Conservation (phyloP, 768 basidiomycete species). For the Serendipita vermifera region DNA sequence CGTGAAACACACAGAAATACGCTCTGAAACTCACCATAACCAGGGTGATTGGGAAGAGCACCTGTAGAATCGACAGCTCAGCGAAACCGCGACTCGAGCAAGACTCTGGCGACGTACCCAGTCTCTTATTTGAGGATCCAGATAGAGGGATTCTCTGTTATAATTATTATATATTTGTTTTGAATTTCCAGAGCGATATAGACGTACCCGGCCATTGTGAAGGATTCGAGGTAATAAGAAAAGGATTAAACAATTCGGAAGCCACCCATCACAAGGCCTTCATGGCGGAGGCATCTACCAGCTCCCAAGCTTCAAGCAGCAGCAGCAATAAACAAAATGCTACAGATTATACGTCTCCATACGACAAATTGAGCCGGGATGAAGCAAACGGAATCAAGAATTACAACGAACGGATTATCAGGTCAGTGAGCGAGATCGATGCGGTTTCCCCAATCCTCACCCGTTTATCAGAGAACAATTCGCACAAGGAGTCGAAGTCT, state of each 20-base stretch:
- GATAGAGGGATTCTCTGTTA: constrained; percentile 48
- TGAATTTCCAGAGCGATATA: no score
- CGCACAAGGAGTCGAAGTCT: not conserved
- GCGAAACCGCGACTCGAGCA: not conserved
- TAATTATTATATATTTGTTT: no score
- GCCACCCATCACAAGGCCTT: constrained; percentile 2
- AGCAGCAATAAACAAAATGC: no score
- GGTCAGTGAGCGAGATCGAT: no score
- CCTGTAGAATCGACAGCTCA: constrained; percentile 16
- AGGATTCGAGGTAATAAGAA: no score
- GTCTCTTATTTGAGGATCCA: constrained; percentile 92
- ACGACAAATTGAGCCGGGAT: not conserved
- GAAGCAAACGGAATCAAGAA: not conserved
- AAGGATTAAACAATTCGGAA: no score
- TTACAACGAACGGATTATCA: not conserved
- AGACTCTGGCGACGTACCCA: constrained; percentile 34
- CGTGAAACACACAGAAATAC: not conserved
- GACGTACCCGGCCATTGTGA: no score
- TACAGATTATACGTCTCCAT: not conserved
- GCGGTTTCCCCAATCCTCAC: no score
- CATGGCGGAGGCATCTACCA: no score
- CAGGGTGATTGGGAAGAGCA: constrained; percentile 89
- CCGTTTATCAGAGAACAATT: not conserved
- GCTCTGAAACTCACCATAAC: constrained; percentile 64
- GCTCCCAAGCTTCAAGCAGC: no score